Base-by-base conservation (phyloP, 1,139 yeast species). In the Saccharomyces hybrid region DNA sequence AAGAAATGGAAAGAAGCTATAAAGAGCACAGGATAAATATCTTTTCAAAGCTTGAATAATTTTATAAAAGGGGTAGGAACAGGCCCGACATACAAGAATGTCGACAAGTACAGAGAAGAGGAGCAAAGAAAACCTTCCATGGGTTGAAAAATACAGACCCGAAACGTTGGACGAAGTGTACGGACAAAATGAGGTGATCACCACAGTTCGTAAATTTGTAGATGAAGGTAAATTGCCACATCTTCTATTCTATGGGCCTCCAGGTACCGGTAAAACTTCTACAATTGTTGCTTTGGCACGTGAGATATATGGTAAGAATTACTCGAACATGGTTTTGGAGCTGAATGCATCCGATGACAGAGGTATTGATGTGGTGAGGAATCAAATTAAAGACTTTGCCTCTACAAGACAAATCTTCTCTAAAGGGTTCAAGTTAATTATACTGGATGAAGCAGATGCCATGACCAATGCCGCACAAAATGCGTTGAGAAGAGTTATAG, bases 381-480 rank as follows among this genome's bases (percentile, higher is more conserved):
- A 88, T 64, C 86, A 89, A 67, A 90, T 93, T 71, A 93, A 93
- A 73, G 88, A 88, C 60, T 93, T 93, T 77, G 98, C 95, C 65
- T 79, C 95, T 50, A 93, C 99, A 1, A 82, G 89, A 77, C 99
- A 95, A 70, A 93, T 95, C 54, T 95, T 93, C 73, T 69, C 76
- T 25, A 72, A 74, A 55, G 90, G 93, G 14, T 93, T 91, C 77
- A 95, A 95, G 67, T 76, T 95, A 62, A 86, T 95, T 57, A 89
- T 95, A 38, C 76, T 95, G 60, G 99, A 95, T 73, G 99, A 95
- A 73, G 99, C 99, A 0, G 99, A 95, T 72, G 96, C 99, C 48
- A 95, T 95, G 99, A 93, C 99, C 1, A 84, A 87, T 57, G 96
- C 87, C 8, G 99, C 99, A 0, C 97, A 95, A 70, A 93, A 93